Conservation (phyloP, 345 rosid species). For the Clausena lansium region DNA sequence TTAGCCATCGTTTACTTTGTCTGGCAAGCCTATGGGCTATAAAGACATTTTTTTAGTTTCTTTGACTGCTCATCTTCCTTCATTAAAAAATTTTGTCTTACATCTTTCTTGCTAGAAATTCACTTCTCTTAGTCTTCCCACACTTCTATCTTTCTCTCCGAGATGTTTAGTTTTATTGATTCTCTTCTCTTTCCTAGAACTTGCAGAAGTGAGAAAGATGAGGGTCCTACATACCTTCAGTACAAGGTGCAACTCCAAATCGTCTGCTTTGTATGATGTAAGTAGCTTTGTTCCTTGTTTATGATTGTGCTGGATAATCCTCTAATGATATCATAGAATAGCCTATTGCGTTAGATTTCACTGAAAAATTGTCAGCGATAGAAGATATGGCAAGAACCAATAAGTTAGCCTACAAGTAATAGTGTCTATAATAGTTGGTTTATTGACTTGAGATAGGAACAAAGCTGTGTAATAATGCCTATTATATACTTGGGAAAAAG, state of each 20-base stretch:
- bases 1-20: not conserved
- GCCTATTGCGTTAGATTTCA: not conserved
- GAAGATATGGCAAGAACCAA: not conserved
- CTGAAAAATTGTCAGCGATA: not conserved
- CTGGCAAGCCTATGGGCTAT: not conserved
- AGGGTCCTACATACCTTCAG: constrained; percentile 46
- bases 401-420: not conserved
- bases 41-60: not conserved
- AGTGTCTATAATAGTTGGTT: not conserved
- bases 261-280: constrained; percentile 25
- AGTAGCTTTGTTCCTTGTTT: not conserved
- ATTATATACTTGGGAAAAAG: not conserved
- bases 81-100: not conserved
- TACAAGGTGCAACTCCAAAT: constrained; percentile 16
- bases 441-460: not conserved
- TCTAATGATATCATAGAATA: not conserved
- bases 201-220: constrained; percentile 53
- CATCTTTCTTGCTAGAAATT: not conserved
- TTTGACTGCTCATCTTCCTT: not conserved
- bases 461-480: not conserved
- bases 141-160: no score
- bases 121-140: not conserved
- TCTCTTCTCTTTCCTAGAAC: constrained; percentile 6
- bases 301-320: not conserved
- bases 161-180: no score